phyloP scores from a whole-genome alignment of 495 filamentous ascomycete genomes.

The Aspergillus nidulans region DNA sequence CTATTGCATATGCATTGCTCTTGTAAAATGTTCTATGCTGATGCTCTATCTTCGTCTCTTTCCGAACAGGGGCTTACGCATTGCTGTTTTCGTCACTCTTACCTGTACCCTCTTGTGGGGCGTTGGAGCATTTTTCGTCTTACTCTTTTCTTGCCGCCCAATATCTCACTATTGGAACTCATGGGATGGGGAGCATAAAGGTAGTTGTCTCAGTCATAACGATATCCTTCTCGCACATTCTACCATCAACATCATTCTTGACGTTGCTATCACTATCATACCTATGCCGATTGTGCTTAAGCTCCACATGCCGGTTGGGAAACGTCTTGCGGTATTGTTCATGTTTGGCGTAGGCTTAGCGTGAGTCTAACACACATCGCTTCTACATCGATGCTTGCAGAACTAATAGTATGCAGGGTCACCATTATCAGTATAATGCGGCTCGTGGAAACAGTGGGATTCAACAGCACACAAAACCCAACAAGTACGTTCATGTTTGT shows the following conservation, averaged over 20 bases:
- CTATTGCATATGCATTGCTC: conserved; percentile 14
- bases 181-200: conserved; percentile 29
- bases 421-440: conserved; percentile 21
- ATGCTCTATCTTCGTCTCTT: conserved; percentile 34
- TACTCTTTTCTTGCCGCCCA: conserved; percentile 33
- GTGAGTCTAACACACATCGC: conserved; percentile 10
- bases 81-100: conserved; percentile 22
- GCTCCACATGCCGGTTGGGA: conserved; percentile 17
- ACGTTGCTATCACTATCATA: conserved; percentile 40
- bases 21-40: conserved; percentile 19
- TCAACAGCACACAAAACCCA: conserved; percentile 18
- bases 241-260: conserved; percentile 38
- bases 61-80: conserved; percentile 20
- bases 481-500: conserved; percentile 11
- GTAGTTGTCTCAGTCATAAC: conserved; percentile 31
- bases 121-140: conserved; percentile 24
- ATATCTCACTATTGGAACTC: conserved; percentile 29
- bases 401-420: conserved; percentile 8
- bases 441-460: conserved; percentile 13
- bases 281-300: conserved; percentile 21
- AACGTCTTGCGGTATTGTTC: conserved; percentile 17
- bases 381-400: not conserved
- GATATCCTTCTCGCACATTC: conserved; percentile 25
- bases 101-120: conserved; percentile 28
- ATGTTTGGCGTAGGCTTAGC: conserved; percentile 25